Base-by-base conservation (phyloP, 1,139 yeast genomes). In the Taiozyma sp. region DNA sequence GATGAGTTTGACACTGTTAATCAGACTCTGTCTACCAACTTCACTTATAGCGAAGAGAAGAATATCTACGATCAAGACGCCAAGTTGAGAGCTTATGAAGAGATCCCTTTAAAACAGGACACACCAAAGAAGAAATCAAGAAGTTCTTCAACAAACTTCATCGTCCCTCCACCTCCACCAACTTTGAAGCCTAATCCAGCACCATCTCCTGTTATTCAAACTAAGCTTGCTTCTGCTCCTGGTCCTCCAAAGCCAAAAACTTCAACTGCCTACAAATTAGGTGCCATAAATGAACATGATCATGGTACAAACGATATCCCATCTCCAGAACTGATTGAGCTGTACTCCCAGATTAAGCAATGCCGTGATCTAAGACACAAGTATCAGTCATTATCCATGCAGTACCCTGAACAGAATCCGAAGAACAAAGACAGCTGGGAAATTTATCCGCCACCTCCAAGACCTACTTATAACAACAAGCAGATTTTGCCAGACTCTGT, bases 371-470 rank as follows among this genome's bases (percentile, higher is more conserved):
- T 88, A 53, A 82, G 99, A 65, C 83, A 80, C 60, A 86, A 84
- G 65, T 95, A 91, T 65, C 85, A 88, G 68, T 64, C 69, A 1
- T 61, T 79, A 7, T 89, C 97, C 0, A 61, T 81, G 49, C 99
- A 95, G 70, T 73, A 81, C 46, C 88, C 85, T 46, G 67, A 70
- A 45, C 85, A 81, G 56, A 93, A 95, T 66, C 99, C 99, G 2
- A 90, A 90, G 65, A 91, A 93, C 66, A 60, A 57, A 30, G 70
- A 68, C 44, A 67, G 63, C 30, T 95, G 99, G 98, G 65, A 66
- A 16, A 83, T 95, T 47, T 91, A 91, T 64, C 99, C 99, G 0
- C 83, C 86, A 11, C 98, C 98, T 1, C 99, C 99, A 13, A 83
- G 83, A 55, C 97, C 99, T 2, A 83, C 95, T 29, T 93, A 95